phyloP scores from a whole-genome alignment of 495 filamentous ascomycete genomes.

The Talaromyces proteolyticus region DNA sequence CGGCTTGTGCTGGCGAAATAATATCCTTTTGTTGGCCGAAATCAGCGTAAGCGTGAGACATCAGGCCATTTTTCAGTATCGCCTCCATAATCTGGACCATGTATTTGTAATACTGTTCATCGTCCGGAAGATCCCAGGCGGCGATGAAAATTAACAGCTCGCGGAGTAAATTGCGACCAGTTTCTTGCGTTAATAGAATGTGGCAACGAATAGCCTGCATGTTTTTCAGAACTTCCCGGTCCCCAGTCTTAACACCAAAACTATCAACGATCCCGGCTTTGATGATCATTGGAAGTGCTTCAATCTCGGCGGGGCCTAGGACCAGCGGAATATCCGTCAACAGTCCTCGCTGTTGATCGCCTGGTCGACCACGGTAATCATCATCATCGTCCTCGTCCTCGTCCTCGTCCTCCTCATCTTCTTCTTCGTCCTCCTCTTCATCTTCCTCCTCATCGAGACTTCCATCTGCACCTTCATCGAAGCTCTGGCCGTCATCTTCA shows the following conservation, averaged over 20 bases:
- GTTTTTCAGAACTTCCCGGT: conserved; percentile 61
- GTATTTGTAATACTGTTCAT: conserved; percentile 88
- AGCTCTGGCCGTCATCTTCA: conserved; percentile 41
- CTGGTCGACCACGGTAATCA: conserved; percentile 75
- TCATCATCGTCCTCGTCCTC: conserved; percentile 73
- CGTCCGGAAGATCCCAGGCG: conserved; percentile 89
- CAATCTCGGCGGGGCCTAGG: conserved; percentile 86
- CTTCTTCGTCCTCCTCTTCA: conserved; percentile 27
- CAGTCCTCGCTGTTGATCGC: conserved; percentile 78
- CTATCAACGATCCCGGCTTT: conserved; percentile 75
- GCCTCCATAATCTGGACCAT: conserved; percentile 94
- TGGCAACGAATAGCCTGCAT: conserved; percentile 83
- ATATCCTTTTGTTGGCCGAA: conserved; percentile 91
- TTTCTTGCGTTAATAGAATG: conserved; percentile 78
- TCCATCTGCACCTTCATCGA: conserved; percentile 42
- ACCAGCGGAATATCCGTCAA: conserved; percentile 93
- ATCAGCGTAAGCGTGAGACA: conserved; percentile 86
- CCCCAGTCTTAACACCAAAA: conserved; percentile 37
- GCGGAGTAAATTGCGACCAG: conserved; percentile 77
- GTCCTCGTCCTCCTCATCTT: conserved; percentile 1
- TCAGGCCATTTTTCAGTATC: conserved; percentile 77
- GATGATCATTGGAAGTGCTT: conserved; percentile 90
- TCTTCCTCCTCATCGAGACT: conserved; percentile 35
- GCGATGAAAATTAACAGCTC: conserved; percentile 94
- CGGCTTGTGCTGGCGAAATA: conserved; percentile 87